Evolutionary conservation across 257 asterid genomes (phyloP).

Genomic region (Solanum pennellii): DNA sequence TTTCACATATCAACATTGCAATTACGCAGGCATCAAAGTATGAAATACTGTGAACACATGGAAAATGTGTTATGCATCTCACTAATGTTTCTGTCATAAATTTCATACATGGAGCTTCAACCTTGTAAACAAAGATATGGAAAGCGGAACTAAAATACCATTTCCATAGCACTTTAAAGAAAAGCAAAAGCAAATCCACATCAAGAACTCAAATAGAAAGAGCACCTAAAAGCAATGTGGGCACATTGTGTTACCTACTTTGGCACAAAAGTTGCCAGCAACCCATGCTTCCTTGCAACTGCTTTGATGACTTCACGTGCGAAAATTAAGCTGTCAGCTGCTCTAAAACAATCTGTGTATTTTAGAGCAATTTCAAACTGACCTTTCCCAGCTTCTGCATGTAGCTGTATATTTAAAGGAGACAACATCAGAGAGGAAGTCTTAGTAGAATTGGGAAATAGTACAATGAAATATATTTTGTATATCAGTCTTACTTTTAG

Average conservation of each 20-base stretch:
- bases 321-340: conserved; percentile 70
- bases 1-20: background rate
- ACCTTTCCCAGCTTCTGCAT: conserved; percentile 84
- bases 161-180: background rate
- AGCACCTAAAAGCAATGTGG: background rate
- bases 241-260: conserved; percentile 40
- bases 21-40: background rate
- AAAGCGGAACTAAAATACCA: background rate
- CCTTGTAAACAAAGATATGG: background rate
- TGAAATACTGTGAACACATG: background rate
- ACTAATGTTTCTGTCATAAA: background rate
- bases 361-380: conserved; percentile 75
- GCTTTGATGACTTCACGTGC: conserved; percentile 70
- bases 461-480: background rate
- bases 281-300: conserved; percentile 82
- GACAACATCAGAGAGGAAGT: background rate
- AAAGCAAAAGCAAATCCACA: background rate
- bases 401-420: conserved; percentile 35
- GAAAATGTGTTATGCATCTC: background rate
- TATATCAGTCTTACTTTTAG: background rate
- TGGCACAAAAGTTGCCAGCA: conserved; percentile 86
- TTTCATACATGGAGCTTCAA: background rate
- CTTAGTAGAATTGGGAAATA: background rate
- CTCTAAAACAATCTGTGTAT: conserved; percentile 47
- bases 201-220: background rate